A percentile compares a stretch with the other conserved stretches of the same genome.
Conservation (phyloP, 1,139 yeast genomes). For the Arxiozyma telluris region DNA sequence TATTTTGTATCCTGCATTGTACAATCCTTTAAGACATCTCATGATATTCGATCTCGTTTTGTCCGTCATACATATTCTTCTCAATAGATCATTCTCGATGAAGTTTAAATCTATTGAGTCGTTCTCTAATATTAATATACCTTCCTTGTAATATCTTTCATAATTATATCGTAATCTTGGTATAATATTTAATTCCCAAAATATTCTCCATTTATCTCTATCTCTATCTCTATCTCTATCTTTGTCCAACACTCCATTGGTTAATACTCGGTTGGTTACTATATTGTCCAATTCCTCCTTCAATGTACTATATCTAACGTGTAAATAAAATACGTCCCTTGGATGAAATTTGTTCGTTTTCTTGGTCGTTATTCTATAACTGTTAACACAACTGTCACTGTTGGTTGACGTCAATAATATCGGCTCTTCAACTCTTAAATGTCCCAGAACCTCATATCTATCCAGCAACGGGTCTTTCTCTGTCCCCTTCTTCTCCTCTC, state of each 20-base stretch:
- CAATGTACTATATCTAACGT: slow-evolving; percentile 19
- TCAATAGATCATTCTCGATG: slow-evolving; percentile 3
- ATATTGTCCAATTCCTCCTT: slow-evolving; percentile 23
- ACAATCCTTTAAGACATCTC: slow-evolving; percentile 12
- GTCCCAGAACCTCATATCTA: slow-evolving; percentile 17
- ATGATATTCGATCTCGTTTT: slow-evolving; percentile 13
- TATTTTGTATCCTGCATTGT: slow-evolving; percentile 14
- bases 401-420: slow-evolving; percentile 14
- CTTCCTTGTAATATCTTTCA: slow-evolving; percentile 11
- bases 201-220: slow-evolving; percentile 19
- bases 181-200: slow-evolving; percentile 20
- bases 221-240: slow-evolving; percentile 21
- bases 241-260: slow-evolving; percentile 21
- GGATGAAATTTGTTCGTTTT: slow-evolving; percentile 10
- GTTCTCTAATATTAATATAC: slow-evolving; percentile 9
- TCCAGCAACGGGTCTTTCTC: background rate
- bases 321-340: slow-evolving; percentile 18
- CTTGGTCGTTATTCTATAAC: slow-evolving; percentile 17
- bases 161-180: slow-evolving; percentile 19
- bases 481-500: background rate
- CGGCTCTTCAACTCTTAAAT: slow-evolving; percentile 15
- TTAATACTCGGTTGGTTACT: slow-evolving; percentile 24
- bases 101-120: background rate
- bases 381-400: slow-evolving; percentile 20
- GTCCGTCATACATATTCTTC: slow-evolving; percentile 8